A percentile compares a stretch with the other conserved stretches of the same genome.
Evolutionary conservation across 1,139 yeast species (phyloP).

Genomic region (Lodderomyces margitis): DNA sequence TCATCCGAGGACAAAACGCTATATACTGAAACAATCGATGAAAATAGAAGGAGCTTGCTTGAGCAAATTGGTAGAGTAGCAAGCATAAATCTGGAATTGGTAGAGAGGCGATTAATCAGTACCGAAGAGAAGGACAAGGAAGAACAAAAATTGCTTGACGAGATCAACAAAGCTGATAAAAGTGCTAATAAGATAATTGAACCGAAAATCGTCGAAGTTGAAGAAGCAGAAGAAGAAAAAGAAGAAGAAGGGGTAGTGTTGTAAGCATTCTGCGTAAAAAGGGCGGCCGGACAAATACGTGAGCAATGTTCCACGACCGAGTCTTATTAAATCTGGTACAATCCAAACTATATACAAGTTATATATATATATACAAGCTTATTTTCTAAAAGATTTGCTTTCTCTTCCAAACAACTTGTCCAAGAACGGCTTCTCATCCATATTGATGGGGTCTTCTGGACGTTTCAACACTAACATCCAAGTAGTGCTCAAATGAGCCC

Average conservation of each 20-base stretch:
- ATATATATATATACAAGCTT: slow-evolving; percentile 2
- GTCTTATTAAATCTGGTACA: no score
- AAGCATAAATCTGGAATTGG: slow-evolving; percentile 26
- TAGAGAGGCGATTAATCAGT: slow-evolving; percentile 23
- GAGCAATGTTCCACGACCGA: no score
- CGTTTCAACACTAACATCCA: slow-evolving; percentile 78
- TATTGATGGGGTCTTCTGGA: slow-evolving; percentile 57
- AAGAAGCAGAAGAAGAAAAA: not conserved
- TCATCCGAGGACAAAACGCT: slow-evolving; percentile 24
- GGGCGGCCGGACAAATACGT: no score
- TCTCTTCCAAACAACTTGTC: slow-evolving; percentile 42
- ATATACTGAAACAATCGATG: slow-evolving; percentile 31
- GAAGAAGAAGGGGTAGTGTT: not conserved
- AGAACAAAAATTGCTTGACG: slow-evolving; percentile 11
- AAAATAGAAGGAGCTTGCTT: slow-evolving; percentile 31
- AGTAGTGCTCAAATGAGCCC: slow-evolving; percentile 92
- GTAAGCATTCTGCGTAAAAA: no score
- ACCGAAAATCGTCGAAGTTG: not conserved
- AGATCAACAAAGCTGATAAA: slow-evolving; percentile 9
- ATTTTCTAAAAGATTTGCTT: slow-evolving; percentile 14
- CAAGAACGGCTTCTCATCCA: slow-evolving; percentile 44
- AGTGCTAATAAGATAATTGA: slow-evolving; percentile 8
- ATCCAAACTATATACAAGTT: not conserved
- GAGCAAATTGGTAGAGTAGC: slow-evolving; percentile 27
- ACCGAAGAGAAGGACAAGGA: slow-evolving; percentile 11